Evolutionary conservation across 805 yeast species (phyloP).

Genomic region (Wickerhamomyces silvicola): DNA sequence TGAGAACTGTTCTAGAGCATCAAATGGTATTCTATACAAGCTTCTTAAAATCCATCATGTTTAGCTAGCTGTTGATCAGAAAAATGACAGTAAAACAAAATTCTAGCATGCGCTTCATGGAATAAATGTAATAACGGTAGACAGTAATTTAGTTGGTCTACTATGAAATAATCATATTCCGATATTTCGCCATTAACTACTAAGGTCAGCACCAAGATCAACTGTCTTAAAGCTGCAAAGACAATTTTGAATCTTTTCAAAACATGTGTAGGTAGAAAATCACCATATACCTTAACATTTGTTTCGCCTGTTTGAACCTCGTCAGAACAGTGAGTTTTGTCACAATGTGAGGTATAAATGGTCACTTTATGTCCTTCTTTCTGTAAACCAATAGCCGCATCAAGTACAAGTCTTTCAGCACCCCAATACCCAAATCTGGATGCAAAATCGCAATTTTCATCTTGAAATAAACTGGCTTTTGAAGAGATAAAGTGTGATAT

Average conservation of each 20-base stretch:
- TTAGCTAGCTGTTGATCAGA: slow-evolving; percentile 81
- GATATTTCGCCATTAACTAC: slow-evolving; percentile 36
- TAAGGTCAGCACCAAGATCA: slow-evolving; percentile 52
- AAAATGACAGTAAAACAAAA: slow-evolving; percentile 90
- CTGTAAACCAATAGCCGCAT: slow-evolving; percentile 86
- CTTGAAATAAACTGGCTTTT: too few relatives aligned
- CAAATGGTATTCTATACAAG: slow-evolving; percentile 77
- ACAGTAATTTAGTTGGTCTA: slow-evolving; percentile 85
- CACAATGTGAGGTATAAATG: slow-evolving; percentile 88
- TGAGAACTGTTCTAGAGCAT: slow-evolving; percentile 73
- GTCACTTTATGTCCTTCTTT: slow-evolving; percentile 54
- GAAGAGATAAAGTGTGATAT: too few relatives aligned
- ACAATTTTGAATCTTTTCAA: slow-evolving; percentile 66
- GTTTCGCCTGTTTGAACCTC: slow-evolving; percentile 62
- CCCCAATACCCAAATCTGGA: slow-evolving; percentile 98
- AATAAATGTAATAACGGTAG: slow-evolving; percentile 57
- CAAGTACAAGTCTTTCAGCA: slow-evolving; percentile 95
- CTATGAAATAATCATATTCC: slow-evolving; percentile 63
- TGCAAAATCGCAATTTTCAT: slow-evolving; percentile 79
- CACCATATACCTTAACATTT: slow-evolving; percentile 71
- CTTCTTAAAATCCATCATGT: slow-evolving; percentile 49
- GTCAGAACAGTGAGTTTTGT: slow-evolving; percentile 80
- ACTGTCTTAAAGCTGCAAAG: slow-evolving; percentile 79
- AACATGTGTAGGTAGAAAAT: slow-evolving; percentile 68
- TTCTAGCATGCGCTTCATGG: slow-evolving; percentile 38